phyloP scores from a whole-genome alignment of 306 rosid species.

The Benincasa hispida region DNA sequence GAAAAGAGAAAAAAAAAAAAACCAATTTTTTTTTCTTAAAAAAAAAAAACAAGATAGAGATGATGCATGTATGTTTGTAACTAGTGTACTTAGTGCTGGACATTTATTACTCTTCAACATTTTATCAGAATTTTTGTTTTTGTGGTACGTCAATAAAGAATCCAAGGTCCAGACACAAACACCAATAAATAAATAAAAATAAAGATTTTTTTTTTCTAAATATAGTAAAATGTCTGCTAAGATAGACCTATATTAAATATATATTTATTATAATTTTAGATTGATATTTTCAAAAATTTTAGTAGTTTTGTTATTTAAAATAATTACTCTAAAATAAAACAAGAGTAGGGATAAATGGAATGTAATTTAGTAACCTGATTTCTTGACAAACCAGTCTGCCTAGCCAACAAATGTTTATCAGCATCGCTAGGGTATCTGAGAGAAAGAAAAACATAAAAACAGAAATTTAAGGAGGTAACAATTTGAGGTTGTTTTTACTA shows the following conservation, averaged over 20 bases:
- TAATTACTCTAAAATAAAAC: no score
- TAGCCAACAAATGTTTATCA: constrained; percentile 14
- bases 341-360: no score
- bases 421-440: constrained; percentile 18
- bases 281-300: no score
- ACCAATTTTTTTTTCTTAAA: no score
- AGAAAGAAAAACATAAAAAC: not conserved
- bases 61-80: not conserved
- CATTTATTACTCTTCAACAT: not conserved
- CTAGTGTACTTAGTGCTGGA: not conserved
- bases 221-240: no score
- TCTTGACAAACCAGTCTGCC: constrained; percentile 17
- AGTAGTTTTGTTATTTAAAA: no score
- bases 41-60: not conserved
- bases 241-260: no score
- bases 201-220: no score
- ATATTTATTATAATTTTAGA: no score
- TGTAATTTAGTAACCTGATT: constrained; percentile 12
- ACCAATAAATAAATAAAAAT: not conserved
- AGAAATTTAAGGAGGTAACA: not conserved
- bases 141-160: not conserved
- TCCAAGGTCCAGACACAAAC: not conserved
- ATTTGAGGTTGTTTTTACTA: not conserved
- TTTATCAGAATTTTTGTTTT: not conserved
- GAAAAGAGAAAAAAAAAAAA: not conserved